These are phyloP conservation scores for Apiospora phragmitis DNA, from an alignment of 2,329 filamentous ascomycete genomes.

Conservation along the genomic window DNA sequence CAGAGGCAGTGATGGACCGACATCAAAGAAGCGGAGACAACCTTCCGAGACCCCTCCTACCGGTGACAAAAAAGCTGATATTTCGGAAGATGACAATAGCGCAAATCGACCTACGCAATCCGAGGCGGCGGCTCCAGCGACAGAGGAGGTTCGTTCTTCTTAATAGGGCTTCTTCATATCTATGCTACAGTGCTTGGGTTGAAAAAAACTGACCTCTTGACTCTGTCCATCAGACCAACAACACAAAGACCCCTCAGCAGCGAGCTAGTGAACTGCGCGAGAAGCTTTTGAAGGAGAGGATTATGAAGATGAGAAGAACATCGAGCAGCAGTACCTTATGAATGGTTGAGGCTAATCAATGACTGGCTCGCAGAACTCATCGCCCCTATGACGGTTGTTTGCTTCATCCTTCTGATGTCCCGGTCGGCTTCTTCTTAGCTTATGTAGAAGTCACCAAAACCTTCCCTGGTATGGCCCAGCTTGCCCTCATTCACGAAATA, in stretches of 20 bases:
- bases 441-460: background rate
- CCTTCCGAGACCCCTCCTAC: slow-evolving; percentile 53
- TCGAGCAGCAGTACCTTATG: slow-evolving; percentile 40
- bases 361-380: slow-evolving; percentile 36
- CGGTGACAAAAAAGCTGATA: slow-evolving; percentile 59
- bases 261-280: slow-evolving; percentile 48
- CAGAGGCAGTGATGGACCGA: slow-evolving; percentile 26
- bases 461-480: slow-evolving; percentile 1
- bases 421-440: slow-evolving; percentile 12
- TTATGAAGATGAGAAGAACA: slow-evolving; percentile 55
- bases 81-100: slow-evolving; percentile 49
- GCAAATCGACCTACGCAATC: slow-evolving; percentile 37
- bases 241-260: slow-evolving; percentile 39
- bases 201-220: slow-evolving; percentile 35
- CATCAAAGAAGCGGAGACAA: slow-evolving; percentile 50
- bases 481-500: background rate
- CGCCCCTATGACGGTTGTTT: slow-evolving; percentile 9
- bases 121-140: slow-evolving; percentile 31
- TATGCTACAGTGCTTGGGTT: slow-evolving; percentile 20
- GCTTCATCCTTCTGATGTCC: slow-evolving; percentile 12
- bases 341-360: slow-evolving; percentile 48
- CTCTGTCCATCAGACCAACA: slow-evolving; percentile 35
- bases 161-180: slow-evolving; percentile 28
- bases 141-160: slow-evolving; percentile 44
- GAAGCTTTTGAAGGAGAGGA: slow-evolving; percentile 52